A percentile compares a stretch with the other conserved stretches of the same genome.
phyloP scores from a whole-genome alignment of 148 eudicot species.

The Cornus kousa region DNA sequence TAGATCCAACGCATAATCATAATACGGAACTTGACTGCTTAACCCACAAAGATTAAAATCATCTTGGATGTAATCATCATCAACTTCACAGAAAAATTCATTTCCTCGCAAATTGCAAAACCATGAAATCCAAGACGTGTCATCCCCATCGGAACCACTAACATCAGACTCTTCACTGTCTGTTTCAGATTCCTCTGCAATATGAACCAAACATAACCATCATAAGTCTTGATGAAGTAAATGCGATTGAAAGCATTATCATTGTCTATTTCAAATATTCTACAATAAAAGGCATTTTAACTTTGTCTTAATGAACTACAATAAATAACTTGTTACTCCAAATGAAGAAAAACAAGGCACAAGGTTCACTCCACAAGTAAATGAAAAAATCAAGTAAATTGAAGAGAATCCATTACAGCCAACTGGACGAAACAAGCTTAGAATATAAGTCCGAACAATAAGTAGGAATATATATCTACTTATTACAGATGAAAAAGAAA shows the following conservation, averaged over 20 bases:
- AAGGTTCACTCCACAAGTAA: constrained; percentile 13
- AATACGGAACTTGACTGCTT: constrained; percentile 75
- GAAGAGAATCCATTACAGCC: neutral
- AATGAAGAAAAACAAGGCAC: neutral
- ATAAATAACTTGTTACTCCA: neutral
- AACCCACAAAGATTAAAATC: constrained; percentile 76
- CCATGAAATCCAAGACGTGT: constrained; percentile 81
- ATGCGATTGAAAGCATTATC: neutral
- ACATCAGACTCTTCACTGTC: constrained; percentile 76
- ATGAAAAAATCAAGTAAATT: neutral
- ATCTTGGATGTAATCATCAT: constrained; percentile 78
- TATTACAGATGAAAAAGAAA: neutral
- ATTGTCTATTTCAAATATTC: neutral
- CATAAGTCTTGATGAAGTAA: neutral
- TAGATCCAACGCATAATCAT: constrained; percentile 61
- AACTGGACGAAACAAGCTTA: neutral
- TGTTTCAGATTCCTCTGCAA: constrained; percentile 65
- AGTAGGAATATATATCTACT: neutral
- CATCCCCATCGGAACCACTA: constrained; percentile 75
- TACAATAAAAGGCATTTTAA: neutral
- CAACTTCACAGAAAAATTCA: constrained; percentile 73
- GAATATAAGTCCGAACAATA: neutral
- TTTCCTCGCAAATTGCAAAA: constrained; percentile 72
- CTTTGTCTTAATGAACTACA: neutral
- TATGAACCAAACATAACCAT: constrained; percentile 7